Evolutionary conservation across 1,284 basidiomycete genomes (phyloP).

Genomic region (Cutaneotrichosporon mucoides): DNA sequence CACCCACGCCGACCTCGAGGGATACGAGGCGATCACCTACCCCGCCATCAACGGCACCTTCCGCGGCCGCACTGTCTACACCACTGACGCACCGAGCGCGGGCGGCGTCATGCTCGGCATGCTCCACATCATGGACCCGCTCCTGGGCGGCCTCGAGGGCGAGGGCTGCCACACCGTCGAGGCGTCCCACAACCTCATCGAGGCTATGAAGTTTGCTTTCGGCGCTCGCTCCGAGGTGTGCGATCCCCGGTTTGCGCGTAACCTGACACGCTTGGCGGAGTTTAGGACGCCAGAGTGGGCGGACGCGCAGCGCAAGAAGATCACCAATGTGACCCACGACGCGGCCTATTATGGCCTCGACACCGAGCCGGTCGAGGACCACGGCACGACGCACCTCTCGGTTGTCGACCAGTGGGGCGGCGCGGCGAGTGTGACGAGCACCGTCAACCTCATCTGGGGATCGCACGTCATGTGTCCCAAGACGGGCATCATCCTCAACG

Average conservation of each 20-base stretch:
- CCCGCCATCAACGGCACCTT: constrained; percentile 73
- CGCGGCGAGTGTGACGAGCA: constrained; percentile 78
- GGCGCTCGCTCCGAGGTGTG: constrained; percentile 65
- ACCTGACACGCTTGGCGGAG: constrained; percentile 55
- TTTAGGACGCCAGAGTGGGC: constrained; percentile 72
- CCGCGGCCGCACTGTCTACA: constrained; percentile 72
- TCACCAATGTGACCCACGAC: constrained; percentile 66
- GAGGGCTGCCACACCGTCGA: constrained; percentile 8
- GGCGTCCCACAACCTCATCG: constrained; percentile 51
- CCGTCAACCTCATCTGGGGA: constrained; percentile 80
- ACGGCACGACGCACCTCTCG: constrained; percentile 87
- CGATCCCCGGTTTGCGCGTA: constrained; percentile 61
- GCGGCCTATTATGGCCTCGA: constrained; percentile 78
- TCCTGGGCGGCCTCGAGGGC: not conserved
- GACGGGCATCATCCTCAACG: constrained; percentile 83
- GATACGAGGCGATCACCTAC: constrained; percentile 67
- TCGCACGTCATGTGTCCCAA: constrained; percentile 73
- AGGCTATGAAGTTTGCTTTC: constrained; percentile 53
- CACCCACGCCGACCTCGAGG: constrained; percentile 37
- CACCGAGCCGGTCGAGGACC: constrained; percentile 70
- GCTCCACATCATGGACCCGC: constrained; percentile 41
- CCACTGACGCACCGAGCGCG: constrained; percentile 69
- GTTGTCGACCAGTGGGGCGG: constrained; percentile 77
- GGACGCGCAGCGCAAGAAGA: constrained; percentile 53
- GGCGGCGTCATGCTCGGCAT: constrained; percentile 45